These are phyloP conservation scores for Bryoerythrophyllum caledonicum DNA, from an alignment of 225 moss, liverwort and hornwort genomes.

Conservation along the genomic window DNA sequence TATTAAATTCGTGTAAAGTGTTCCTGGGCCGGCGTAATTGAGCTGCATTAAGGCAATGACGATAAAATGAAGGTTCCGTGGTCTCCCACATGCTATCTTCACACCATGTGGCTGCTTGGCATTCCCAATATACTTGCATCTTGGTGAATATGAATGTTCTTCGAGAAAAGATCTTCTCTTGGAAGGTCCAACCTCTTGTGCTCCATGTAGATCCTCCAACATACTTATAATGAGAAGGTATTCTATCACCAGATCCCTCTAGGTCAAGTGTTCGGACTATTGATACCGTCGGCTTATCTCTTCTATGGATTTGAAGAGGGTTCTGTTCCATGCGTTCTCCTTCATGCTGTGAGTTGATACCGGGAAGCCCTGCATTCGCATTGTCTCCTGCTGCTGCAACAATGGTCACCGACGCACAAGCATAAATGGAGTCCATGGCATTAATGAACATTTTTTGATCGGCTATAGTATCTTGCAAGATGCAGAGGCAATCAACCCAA, in stretches of 20 bases:
- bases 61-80: background rate
- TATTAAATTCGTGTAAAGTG: accelerated
- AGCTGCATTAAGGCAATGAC: background rate
- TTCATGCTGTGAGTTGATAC: too few species aligned
- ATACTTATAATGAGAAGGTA: too few species aligned
- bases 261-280: constrained; percentile 4
- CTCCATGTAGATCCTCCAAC: background rate
- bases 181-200: constrained; percentile 21
- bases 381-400: constrained; percentile 12
- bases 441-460: background rate
- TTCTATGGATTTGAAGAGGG: too few species aligned
- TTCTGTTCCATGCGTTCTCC: too few species aligned
- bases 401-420: constrained; percentile 2
- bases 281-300: too few species aligned
- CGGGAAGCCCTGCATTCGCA: constrained; percentile 3
- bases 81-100: constrained; percentile 22
- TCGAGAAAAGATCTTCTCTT: constrained; percentile 15
- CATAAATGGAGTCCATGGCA: constrained; percentile 16
- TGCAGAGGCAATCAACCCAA: constrained; percentile 25
- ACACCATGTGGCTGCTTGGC: constrained; percentile 20
- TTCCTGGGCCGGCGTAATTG: constrained; percentile 8
- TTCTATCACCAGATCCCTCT: too few species aligned
- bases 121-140: constrained; percentile 30
- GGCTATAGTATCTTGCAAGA: constrained; percentile 4
- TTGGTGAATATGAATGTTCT: constrained; percentile 20